phyloP scores from a whole-genome alignment of 164 flowering plant genomes.

The grape (Vitis vinifera) region ASM3070453v1 NC_081809.1:739501-740000 shows the following conservation, averaged over 20 bases:
- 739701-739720: slow-evolving; percentile 42
- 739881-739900: slow-evolving; percentile 12
- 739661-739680: slow-evolving; percentile 61
- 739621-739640: slow-evolving; percentile 36
- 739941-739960: background rate
- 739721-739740: background rate
- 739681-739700: slow-evolving; percentile 63
- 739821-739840: slow-evolving; percentile 4
- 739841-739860: slow-evolving; percentile 2
- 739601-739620: background rate
- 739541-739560: background rate
- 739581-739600: background rate
- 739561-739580: no score
- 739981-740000: slow-evolving; percentile 24
- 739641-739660: slow-evolving; percentile 50
- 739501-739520: slow-evolving; percentile 75
- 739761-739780: slow-evolving; percentile 23
- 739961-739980: slow-evolving; percentile 7
- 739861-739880: background rate
- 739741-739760: slow-evolving; percentile 14
- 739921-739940: background rate
- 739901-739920: slow-evolving; percentile 2
- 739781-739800: slow-evolving; percentile 2
- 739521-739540: slow-evolving; percentile 56
- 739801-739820: slow-evolving; percentile 5